Base-by-base conservation (phyloP, 495 filamentous ascomycete genomes). In the Hapsidospora chrysogenum region DNA sequence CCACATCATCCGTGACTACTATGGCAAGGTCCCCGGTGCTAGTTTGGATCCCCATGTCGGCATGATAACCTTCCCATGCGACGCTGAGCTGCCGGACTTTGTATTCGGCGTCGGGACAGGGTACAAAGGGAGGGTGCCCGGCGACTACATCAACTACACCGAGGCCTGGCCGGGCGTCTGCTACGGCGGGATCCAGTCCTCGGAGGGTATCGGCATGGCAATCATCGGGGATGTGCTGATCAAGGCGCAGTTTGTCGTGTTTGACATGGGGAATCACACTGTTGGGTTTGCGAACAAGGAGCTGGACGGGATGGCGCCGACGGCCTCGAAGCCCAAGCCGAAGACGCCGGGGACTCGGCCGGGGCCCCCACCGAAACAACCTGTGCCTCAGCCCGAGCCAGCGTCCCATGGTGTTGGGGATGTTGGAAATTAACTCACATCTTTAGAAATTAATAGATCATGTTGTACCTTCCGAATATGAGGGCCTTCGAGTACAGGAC, bases 141-240 rank as follows among this genome's bases (percentile, higher is more conserved):
- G 64, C 23, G 38, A 44, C 10, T 57, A 63, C 33, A 50, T 76
- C 39, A 74, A 70, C 51, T 71, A 67, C 41, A 59, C 52, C 0
- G 52, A 53, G 19, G 44, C 47, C 4, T 28, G 20, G 21, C 48
- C 42, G 27, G 29, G 9, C 18, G 57, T 43, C 38, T 78, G 73
- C 57, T 70, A 58, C 46, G 73, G 73, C 37, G 65, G 67, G 22
- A 62, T 78, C 41, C 73, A 78, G 56, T 54, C 54, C 29, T 70
- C 73, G 49, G 56, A 55, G 17, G 69, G 70, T 33, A 57, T 78
- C 19, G 64, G 58, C 13, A 66, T 77, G 45, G 64, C 63, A 38
- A 78, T 85, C 50, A 70, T 78, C 33, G 77, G 78, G 32, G 78
- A 81, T 40, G 64, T 81, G 34, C 78, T 78, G 52, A 62, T 84